Conservation (phyloP, 2,329 filamentous ascomycete species). For the Penicillium sp. region DNA sequence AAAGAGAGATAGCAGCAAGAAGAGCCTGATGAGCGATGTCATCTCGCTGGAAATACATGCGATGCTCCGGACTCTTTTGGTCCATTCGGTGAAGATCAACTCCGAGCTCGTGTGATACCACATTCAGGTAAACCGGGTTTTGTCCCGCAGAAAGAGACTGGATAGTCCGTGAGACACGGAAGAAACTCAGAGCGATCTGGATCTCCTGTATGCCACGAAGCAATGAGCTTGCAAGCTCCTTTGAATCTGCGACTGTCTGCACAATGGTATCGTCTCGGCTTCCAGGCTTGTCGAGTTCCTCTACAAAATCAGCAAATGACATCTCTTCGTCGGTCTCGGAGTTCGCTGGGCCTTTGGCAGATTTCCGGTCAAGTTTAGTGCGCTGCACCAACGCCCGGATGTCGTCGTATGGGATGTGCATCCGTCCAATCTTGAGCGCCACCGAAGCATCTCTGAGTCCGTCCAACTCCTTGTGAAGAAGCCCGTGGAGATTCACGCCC, state of each 20-base stretch:
- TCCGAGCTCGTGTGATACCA: constrained; percentile 94
- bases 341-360: constrained; percentile 32
- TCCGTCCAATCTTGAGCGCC: constrained; percentile 80
- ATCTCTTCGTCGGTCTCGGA: constrained; percentile 55
- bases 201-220: constrained; percentile 92
- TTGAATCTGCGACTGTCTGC: constrained; percentile 83
- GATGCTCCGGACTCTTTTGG: constrained; percentile 85
- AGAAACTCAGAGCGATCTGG: constrained; percentile 88
- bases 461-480: constrained; percentile 78
- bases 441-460: constrained; percentile 87
- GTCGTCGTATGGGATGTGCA: constrained; percentile 90
- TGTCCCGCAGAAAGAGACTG: constrained; percentile 63
- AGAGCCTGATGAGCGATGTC: constrained; percentile 95
- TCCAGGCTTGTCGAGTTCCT: constrained; percentile 68
- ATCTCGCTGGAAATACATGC: constrained; percentile 94
- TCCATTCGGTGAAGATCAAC: constrained; percentile 89
- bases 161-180: constrained; percentile 79
- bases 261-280: constrained; percentile 66
- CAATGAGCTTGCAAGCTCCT: constrained; percentile 86
- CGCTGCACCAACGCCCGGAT: constrained; percentile 50
- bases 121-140: constrained; percentile 73
- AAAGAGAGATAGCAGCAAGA: constrained; percentile 85
- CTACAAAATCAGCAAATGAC: constrained; percentile 67
- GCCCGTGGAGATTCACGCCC: constrained; percentile 84
- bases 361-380: constrained; percentile 35